phyloP scores from a whole-genome alignment of 1,139 yeast genomes.

The Taphrina pruni region DNA sequence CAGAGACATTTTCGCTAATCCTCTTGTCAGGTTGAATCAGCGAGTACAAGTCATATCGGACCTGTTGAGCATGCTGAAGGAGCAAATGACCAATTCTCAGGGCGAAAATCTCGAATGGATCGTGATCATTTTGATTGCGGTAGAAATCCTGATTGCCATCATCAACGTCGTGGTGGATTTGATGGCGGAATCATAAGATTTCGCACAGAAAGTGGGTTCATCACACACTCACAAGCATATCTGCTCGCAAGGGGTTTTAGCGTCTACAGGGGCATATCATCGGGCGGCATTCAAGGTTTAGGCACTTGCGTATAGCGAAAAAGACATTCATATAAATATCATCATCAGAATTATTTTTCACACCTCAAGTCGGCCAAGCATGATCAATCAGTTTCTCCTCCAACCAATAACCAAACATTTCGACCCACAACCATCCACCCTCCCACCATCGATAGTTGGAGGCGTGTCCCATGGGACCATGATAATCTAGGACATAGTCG shows the following conservation, averaged over 20 bases:
- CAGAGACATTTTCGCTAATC: no score
- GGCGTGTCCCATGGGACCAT: constrained; percentile 17
- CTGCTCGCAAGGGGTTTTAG: neutral
- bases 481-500: constrained; percentile 15
- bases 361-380: constrained; percentile 32
- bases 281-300: neutral
- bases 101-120: constrained; percentile 90
- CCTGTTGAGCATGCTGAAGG: constrained; percentile 91
- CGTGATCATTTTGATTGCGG: constrained; percentile 89
- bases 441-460: constrained; percentile 33
- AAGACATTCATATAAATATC: constrained; percentile 9
- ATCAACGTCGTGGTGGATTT: constrained; percentile 60
- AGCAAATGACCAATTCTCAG: constrained; percentile 60
- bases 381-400: constrained; percentile 26
- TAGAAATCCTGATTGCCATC: constrained; percentile 86
- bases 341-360: neutral
- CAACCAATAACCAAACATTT: constrained; percentile 31
- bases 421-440: constrained; percentile 19
- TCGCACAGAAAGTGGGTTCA: neutral
- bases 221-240: neutral
- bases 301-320: constrained; percentile 17
- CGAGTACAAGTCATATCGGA: constrained; percentile 92
- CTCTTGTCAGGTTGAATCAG: constrained; percentile 61
- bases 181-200: constrained; percentile 39
- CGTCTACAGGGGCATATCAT: neutral